Evolutionary conservation across 148 eudicot species (phyloP), one percentile per base, ranked within the genome.

Genomic region (Bassia scoparia): DNA sequence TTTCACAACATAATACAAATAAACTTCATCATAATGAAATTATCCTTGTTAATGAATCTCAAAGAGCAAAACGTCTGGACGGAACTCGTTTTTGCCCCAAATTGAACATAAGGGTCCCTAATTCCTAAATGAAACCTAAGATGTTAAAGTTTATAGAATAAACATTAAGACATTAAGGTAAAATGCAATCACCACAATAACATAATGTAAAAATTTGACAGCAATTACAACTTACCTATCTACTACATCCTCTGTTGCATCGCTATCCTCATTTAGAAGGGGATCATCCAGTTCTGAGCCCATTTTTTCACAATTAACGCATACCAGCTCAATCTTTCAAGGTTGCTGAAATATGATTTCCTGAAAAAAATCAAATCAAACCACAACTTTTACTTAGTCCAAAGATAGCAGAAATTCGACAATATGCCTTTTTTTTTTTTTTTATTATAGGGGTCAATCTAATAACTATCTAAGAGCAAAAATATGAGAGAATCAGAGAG

Each of bases 201-300:
- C 48, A 37, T n/a, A 34, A n/a, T 3, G 33, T 43, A 52, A 66
- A 43, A 26, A 24, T 11, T 10, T 15, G 38, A 61, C 46, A 50
- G 68, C 26, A 60, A 74, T 21, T n/a, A 83, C 87, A n/a, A n/a
- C n/a, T 74, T 53, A 83, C 91, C 69, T 80, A 30, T 80, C 70
- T 0, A 59, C 72, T 24, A 50, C 78, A 78, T 76, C 79, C 68
- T 79, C 84, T 8, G 61, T 18, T 17, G 59, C 66, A 61, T 61
- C 78, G 65, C 41, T 71, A 33, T 64, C 87, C 20, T 85, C 77
- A 59, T 78, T 70, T 56, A 72, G 56, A 24, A 75, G 26, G 10
- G 76, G 76, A 74, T 79, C 84, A 61, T 55, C 70, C 38, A 76
- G 34, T 29, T 83, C 86, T 14, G 80, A 44, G 54, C 52, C 90